Conservation (phyloP, 192 early-diverging fungal genomes). For the Powellomyces hirtus region DNA sequence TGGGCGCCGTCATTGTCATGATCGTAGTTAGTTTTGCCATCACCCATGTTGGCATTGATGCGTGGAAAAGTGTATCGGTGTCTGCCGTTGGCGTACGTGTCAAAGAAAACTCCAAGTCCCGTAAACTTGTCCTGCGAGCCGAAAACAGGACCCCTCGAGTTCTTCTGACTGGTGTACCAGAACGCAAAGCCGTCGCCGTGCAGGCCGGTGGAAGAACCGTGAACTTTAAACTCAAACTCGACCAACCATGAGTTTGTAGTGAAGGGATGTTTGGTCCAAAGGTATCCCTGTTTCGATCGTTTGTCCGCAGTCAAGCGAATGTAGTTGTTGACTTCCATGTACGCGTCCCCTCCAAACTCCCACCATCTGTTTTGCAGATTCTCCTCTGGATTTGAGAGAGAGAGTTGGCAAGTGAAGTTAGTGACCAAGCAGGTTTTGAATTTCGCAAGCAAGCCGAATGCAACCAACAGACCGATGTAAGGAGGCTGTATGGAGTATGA, state of each 20-base stretch:
- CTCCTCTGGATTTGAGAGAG: conserved; percentile 16
- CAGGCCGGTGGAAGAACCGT: conserved; percentile 69
- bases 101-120: conserved; percentile 94
- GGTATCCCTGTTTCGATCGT: conserved; percentile 75
- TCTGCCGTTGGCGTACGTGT: conserved; percentile 88
- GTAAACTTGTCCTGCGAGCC: conserved; percentile 59
- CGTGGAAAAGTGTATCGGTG: conserved; percentile 77
- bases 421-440: no score
- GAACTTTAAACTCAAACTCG: conserved; percentile 92
- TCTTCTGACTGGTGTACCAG: conserved; percentile 79
- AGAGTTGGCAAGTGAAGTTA: not conserved
- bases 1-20: conserved; percentile 77
- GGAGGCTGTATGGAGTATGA: conserved; percentile 1
- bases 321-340: conserved; percentile 82
- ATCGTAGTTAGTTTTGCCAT: conserved; percentile 86
- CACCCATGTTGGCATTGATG: conserved; percentile 91
- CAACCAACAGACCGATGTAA: not conserved
- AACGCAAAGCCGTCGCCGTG: conserved; percentile 97
- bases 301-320: conserved; percentile 83
- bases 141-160: conserved; percentile 28
- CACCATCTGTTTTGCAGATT: conserved; percentile 70
- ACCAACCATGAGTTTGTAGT: conserved; percentile 69
- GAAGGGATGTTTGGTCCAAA: conserved; percentile 79
- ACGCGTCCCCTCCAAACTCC: conserved; percentile 91
- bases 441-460: not conserved